These are phyloP conservation scores for Exophiala xenobiotica DNA, from an alignment of 2,329 filamentous ascomycete species.

Conservation along the genomic window DNA sequence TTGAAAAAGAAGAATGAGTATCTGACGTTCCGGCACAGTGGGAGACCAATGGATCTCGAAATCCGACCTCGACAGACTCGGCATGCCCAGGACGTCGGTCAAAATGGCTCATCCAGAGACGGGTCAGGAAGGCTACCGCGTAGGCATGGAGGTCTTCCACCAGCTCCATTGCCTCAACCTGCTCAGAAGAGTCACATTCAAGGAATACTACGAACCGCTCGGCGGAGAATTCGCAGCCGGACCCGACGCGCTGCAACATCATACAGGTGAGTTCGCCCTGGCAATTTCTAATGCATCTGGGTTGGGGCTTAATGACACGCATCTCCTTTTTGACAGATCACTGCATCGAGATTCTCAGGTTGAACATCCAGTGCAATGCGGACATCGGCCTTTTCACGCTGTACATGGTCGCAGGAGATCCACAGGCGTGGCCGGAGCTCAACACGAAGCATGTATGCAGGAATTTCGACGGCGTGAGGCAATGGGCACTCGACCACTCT, in stretches of 20 bases:
- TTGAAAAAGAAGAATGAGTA: too few relatives aligned
- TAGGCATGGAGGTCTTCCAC: constrained; percentile 60
- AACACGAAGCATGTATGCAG: constrained; percentile 55
- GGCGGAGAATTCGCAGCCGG: constrained; percentile 52
- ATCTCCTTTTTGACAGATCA: constrained; percentile 45
- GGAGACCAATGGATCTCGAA: constrained; percentile 61
- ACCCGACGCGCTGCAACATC: constrained; percentile 44
- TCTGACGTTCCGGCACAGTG: constrained; percentile 31
- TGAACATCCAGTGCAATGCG: constrained; percentile 56
- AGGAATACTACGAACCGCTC: constrained; percentile 42
- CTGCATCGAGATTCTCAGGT: constrained; percentile 55
- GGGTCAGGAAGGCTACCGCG: constrained; percentile 59
- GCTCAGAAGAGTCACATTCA: constrained; percentile 50
- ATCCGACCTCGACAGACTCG: constrained; percentile 54
- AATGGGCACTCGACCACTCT: constrained; percentile 55
- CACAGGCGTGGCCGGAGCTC: constrained; percentile 56
- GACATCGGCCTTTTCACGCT: constrained; percentile 58
- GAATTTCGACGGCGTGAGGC: constrained; percentile 53
- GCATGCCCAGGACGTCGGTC: constrained; percentile 53
- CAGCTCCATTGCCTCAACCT: constrained; percentile 55
- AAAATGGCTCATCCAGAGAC: constrained; percentile 57
- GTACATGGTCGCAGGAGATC: constrained; percentile 40
- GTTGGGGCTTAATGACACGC: too few relatives aligned
- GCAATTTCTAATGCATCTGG: too few relatives aligned
- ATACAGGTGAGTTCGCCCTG: constrained; percentile 54